Base-by-base conservation (phyloP, 116 monocot genomes). In the Dioscorea cayenensis region DNA sequence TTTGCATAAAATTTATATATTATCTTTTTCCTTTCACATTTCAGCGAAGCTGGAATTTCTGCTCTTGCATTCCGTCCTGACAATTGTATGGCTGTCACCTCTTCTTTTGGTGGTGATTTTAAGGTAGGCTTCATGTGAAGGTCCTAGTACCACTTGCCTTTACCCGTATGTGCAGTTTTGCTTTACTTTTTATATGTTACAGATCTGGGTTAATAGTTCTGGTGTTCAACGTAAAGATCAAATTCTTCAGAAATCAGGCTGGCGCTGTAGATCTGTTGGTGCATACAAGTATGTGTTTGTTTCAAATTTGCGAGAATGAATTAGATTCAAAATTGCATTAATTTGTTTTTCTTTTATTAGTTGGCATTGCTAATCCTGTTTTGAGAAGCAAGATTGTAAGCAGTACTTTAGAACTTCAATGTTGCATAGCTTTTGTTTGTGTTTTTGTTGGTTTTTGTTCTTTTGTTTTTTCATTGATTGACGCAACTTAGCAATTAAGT, bases 211-310 rank as follows among this genome's bases (percentile, higher is more conserved):
- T 62, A 63, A 83, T 68, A 76, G 67, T 70, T 71, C 74, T 43
- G 20, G 14, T 43, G 66, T 7, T 28, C 51, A 72, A 43, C 64
- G 73, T 43, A 82, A 75, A 71, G 77, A 80, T 75, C 73, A 76
- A 50, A 77, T 43, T 32, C 66, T 77, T 71, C 75, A 84, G 65
- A 92, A 77, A 77, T 73, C 79, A 81, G 90, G 90, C 65, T 97
- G 97, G 97, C 84, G 79, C 83, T 93, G 97, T 76, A 88, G 86
- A 76, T 88, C 94, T 68, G 84, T 97, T 81, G 97, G 97, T 71
- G 90, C 97, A 51, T 97, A 97, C 89, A 97, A 87, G 97, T 96
- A 88, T 25, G 62, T 0, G 22, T 62, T 62, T 21, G 62, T 62
- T 59, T 7, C 59, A 59, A 59, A 59, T 21, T 59, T 59, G 59